A percentile compares a stretch with the other conserved stretches of the same genome.
Evolutionary conservation across 805 yeast species (phyloP).

Genomic region (Metschnikowia aberdeeniae): DNA sequence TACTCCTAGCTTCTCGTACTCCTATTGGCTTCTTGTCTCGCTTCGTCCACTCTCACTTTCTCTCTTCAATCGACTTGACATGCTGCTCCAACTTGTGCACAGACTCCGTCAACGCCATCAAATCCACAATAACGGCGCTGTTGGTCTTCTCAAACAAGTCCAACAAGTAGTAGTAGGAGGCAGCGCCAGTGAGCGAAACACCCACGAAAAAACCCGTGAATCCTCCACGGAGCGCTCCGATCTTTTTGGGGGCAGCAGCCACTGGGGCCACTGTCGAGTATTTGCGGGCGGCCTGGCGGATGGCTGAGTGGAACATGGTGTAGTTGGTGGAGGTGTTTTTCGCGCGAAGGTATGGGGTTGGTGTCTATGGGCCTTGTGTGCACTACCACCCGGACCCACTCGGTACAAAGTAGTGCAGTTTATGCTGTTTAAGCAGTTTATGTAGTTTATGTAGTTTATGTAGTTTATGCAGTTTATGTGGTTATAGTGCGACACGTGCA

Average conservation of each 20-base stretch:
- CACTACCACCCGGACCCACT: no score
- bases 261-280: constrained; percentile 26
- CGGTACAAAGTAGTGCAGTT: no score
- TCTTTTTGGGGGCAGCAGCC: constrained; percentile 27
- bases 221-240: constrained; percentile 45
- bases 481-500: no score
- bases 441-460: no score
- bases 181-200: constrained; percentile 67
- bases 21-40: no score
- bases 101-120: constrained; percentile 63
- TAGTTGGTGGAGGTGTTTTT: background rate
- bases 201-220: constrained; percentile 79
- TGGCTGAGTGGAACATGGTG: constrained; percentile 3
- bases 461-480: no score
- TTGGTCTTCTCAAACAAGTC: constrained; percentile 76
- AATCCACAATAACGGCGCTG: constrained; percentile 70
- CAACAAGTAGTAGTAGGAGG: constrained; percentile 70
- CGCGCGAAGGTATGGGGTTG: background rate
- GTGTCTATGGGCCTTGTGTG: background rate
- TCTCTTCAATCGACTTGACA: constrained; percentile 56
- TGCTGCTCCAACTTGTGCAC: constrained; percentile 65
- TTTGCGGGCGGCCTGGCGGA: constrained; percentile 2
- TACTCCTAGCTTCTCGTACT: no score
- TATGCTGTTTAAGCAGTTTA: no score
- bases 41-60: constrained; percentile 11